Base-by-base conservation (phyloP, 169 alveolate genomes). In the Pseudocohnilembus persalinus region DNA sequence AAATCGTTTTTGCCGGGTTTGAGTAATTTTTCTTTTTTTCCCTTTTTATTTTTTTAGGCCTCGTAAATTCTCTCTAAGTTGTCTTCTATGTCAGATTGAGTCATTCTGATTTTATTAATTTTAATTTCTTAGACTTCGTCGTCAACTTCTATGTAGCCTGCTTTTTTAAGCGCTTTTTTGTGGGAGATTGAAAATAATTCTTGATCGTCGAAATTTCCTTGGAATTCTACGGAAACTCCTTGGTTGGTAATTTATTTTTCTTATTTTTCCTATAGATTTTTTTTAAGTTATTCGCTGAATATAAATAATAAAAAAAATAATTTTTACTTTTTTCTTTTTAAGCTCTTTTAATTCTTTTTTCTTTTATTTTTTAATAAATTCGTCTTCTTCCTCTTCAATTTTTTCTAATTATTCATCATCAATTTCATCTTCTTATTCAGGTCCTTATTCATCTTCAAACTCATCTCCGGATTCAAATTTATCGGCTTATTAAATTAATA, bases 301-400 rank as follows among this genome's bases (percentile, higher is more conserved):
- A 34, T 82, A 30, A 32, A 82, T 31, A 29, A 49, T 29, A 73
- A 15, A 11, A 49, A n/a, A 49, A 49, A 49, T 28, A 82, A 29
- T 82, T 82, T 29, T 73, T 75, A 25, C 75, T 82, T 76, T 86
- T 74, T 29, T 6, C 27, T 75, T 86, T 81, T 35, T 79, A 27
- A 31, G 35, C 49, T 64, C 75, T 0, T 81, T 86, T 35, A 81
- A 73, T 68, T 84, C 81, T 88, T 93, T 88, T 85, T 90, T 76
- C 88, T 83, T 81, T 79, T 90, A 76, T 89, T 83, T 81, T 76
- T 97, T 83, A 82, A 93, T 83, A 76, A 94, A 89, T 81, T 92
- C 81, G 81, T 82, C 78, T 84, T 91, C 85, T 81, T 91, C 91
- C 73, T 91, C 89, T 85, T 94, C 83, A 76, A 84, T 76, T 32